phyloP scores from a whole-genome alignment of 495 filamentous ascomycete genomes.

The Neurospora sp. region DNA sequence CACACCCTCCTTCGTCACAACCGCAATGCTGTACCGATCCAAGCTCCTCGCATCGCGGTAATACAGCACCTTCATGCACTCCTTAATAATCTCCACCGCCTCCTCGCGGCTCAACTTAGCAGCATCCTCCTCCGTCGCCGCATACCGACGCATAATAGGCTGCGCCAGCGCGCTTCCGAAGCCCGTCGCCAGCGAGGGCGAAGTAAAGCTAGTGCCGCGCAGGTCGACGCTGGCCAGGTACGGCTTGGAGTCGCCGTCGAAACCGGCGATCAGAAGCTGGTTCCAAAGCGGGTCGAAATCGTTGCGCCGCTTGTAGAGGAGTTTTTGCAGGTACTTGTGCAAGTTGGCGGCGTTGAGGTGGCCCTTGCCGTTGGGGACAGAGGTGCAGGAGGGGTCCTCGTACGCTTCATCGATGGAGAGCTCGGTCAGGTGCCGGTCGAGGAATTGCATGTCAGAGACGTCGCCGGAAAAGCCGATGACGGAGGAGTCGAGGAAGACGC shows the following conservation, averaged over 20 bases:
- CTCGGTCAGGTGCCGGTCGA: slow-evolving; percentile 78
- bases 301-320: slow-evolving; percentile 86
- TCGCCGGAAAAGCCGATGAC: slow-evolving; percentile 86
- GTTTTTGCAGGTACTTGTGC: slow-evolving; percentile 89
- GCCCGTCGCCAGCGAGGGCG: slow-evolving; percentile 82
- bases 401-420: slow-evolving; percentile 88
- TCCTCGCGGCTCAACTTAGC: slow-evolving; percentile 61
- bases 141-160: slow-evolving; percentile 73
- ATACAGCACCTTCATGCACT: slow-evolving; percentile 97
- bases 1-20: slow-evolving; percentile 76
- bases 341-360: slow-evolving; percentile 81
- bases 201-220: slow-evolving; percentile 80
- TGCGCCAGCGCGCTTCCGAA: slow-evolving; percentile 89
- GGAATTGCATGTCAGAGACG: slow-evolving; percentile 96
- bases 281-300: slow-evolving; percentile 99
- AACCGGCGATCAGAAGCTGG: slow-evolving; percentile 76
- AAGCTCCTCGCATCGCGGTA: slow-evolving; percentile 91
- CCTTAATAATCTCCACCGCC: slow-evolving; percentile 68
- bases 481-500: slow-evolving; percentile 65
- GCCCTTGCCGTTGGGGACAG: slow-evolving; percentile 28
- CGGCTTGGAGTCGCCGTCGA: slow-evolving; percentile 68
- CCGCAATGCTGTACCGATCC: slow-evolving; percentile 82
- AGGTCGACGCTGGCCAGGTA: slow-evolving; percentile 88
- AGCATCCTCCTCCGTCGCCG: slow-evolving; percentile 69
- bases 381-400: slow-evolving; percentile 28